phyloP scores from a whole-genome alignment of 257 asterid genomes.

The Nicotiana obtusifolia region DNA sequence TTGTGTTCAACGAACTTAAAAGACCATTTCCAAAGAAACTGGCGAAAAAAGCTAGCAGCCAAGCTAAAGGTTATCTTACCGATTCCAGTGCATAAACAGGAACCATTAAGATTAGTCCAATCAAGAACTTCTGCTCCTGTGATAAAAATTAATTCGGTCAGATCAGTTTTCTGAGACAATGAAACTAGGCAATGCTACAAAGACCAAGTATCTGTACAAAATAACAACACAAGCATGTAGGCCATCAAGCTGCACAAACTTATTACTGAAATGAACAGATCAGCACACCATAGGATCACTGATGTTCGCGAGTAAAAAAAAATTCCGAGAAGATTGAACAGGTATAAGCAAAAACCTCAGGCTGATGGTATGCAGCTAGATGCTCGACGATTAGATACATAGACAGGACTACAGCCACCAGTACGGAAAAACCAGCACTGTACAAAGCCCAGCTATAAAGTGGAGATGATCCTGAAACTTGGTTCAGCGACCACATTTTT shows the following conservation, averaged over 20 bases:
- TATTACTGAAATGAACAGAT: not conserved
- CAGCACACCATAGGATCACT: not conserved
- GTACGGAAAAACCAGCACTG: slow-evolving; percentile 79
- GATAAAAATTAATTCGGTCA: slow-evolving; percentile 16
- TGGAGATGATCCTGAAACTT: slow-evolving; percentile 38
- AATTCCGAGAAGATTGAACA: not conserved
- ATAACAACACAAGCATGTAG: not conserved
- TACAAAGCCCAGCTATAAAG: slow-evolving; percentile 62
- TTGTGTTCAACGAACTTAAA: not conserved
- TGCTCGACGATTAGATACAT: slow-evolving; percentile 85
- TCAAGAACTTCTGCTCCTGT: slow-evolving; percentile 96
- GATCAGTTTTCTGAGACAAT: slow-evolving; percentile 9
- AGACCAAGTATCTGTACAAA: not conserved
- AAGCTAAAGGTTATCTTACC: slow-evolving; percentile 35
- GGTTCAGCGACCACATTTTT: slow-evolving; percentile 32
- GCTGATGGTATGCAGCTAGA: slow-evolving; percentile 85
- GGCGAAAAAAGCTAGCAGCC: slow-evolving; percentile 10
- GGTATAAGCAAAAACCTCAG: slow-evolving; percentile 57
- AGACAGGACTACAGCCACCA: slow-evolving; percentile 73
- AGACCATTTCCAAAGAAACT: not conserved
- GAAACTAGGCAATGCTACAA: not conserved
- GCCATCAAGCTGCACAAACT: not conserved
- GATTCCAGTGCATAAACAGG: slow-evolving; percentile 99
- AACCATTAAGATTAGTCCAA: slow-evolving; percentile 92
- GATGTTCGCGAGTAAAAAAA: not conserved